phyloP scores from a whole-genome alignment of 768 basidiomycete species.

The Panus rudis region DNA sequence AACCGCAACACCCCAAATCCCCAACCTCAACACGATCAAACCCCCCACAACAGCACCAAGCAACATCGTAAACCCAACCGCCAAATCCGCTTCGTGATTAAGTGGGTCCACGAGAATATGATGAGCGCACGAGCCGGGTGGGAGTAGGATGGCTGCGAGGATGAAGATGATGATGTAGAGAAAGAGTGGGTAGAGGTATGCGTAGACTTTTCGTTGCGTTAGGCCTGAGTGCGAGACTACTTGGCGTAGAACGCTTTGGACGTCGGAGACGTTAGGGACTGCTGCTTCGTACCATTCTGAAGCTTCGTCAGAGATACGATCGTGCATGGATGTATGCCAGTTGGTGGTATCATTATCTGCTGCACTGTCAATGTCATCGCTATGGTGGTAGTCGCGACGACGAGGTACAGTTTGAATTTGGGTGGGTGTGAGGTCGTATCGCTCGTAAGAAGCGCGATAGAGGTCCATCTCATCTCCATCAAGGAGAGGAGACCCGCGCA shows the following conservation, averaged over 20 bases:
- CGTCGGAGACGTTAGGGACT: slow-evolving; percentile 7
- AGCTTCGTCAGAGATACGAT: slow-evolving; percentile 4
- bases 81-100: neutral
- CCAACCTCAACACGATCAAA: neutral
- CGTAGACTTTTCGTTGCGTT: slow-evolving; percentile 9
- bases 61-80: neutral
- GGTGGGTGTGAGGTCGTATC: too few species aligned
- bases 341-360: neutral
- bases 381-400: too few species aligned
- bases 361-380: too few species aligned
- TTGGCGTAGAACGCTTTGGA: slow-evolving; percentile 9
- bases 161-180: slow-evolving; percentile 9
- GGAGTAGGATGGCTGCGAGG: slow-evolving; percentile 6
- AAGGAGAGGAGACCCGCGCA: neutral
- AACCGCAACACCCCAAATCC: neutral
- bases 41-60: neutral
- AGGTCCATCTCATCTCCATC: neutral
- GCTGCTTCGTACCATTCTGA: slow-evolving; percentile 9
- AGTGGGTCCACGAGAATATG: slow-evolving; percentile 7
- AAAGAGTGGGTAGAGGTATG: slow-evolving; percentile 8
- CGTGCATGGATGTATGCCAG: neutral
- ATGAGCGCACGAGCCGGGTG: slow-evolving; percentile 9
- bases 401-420: too few species aligned
- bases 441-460: too few species aligned
- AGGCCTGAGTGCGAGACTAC: slow-evolving; percentile 6